A percentile compares a stretch with the other conserved stretches of the same genome.
Evolutionary conservation across 306 rosid genomes (phyloP).

Genomic region (Dryas drummondii): DNA sequence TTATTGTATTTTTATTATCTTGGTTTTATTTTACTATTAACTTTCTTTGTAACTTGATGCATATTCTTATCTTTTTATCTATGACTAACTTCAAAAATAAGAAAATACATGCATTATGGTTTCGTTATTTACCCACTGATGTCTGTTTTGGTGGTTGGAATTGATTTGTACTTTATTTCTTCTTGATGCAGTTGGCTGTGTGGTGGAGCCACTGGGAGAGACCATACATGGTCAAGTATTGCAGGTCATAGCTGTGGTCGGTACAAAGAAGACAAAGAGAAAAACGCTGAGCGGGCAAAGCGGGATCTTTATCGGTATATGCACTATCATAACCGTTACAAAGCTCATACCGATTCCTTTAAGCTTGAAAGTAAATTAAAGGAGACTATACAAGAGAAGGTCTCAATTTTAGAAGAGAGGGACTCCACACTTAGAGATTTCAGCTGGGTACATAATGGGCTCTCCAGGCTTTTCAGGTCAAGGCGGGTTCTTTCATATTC

Average conservation of each 20-base stretch:
- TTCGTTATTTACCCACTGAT: not conserved
- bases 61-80: not conserved
- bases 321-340: slow-evolving; percentile 90
- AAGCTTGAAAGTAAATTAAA: slow-evolving; percentile 82
- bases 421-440: slow-evolving; percentile 66
- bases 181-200: slow-evolving; percentile 86
- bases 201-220: slow-evolving; percentile 93
- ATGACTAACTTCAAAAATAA: not conserved
- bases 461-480: slow-evolving; percentile 80
- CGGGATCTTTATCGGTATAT: slow-evolving; percentile 77
- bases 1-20: slow-evolving; percentile 1
- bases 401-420: slow-evolving; percentile 63
- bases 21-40: slow-evolving; percentile 10
- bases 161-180: slow-evolving; percentile 10
- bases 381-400: slow-evolving; percentile 60
- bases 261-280: slow-evolving; percentile 58
- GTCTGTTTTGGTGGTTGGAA: not conserved
- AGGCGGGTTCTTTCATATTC: slow-evolving; percentile 96
- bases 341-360: slow-evolving; percentile 97
- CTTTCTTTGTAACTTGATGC: not conserved
- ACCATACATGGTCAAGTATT: slow-evolving; percentile 84
- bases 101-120: not conserved
- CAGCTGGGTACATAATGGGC: slow-evolving; percentile 84
- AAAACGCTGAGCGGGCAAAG: slow-evolving; percentile 81
- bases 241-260: slow-evolving; percentile 97